phyloP scores from a whole-genome alignment of 2,329 filamentous ascomycete species.

The Davidsoniella australis region DNA sequence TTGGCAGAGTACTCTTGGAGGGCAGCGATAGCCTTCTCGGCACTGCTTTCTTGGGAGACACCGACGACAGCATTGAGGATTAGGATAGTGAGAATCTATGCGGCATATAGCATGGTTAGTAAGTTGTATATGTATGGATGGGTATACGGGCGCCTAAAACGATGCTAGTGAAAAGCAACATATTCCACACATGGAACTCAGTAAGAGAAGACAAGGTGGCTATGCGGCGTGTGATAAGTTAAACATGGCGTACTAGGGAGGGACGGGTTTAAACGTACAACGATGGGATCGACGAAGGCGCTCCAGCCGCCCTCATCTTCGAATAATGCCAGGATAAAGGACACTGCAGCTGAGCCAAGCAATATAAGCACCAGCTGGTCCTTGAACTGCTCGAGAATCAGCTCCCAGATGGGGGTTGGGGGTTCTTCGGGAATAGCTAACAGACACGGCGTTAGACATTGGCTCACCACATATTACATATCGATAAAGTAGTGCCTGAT shows the following conservation, averaged over 20 bases:
- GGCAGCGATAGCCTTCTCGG: constrained; percentile 94
- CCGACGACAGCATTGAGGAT: constrained; percentile 94
- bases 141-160: too few species aligned
- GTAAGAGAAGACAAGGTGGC: not conserved
- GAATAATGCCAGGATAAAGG: constrained; percentile 82
- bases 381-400: constrained; percentile 97
- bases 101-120: too few species aligned
- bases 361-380: constrained; percentile 95
- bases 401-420: constrained; percentile 86
- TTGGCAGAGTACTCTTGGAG: constrained; percentile 98
- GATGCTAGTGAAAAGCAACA: too few species aligned
- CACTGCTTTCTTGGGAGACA: constrained; percentile 95
- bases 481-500: constrained; percentile 5
- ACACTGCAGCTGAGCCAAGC: constrained; percentile 79
- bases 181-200: not conserved
- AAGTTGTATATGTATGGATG: too few species aligned
- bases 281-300: constrained; percentile 87
- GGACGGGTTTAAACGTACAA: constrained; percentile 43
- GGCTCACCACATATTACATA: constrained; percentile 1
- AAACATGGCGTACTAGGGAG: not conserved
- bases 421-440: constrained; percentile 64
- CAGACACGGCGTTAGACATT: too few species aligned
- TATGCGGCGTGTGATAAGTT: not conserved
- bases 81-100: constrained; percentile 83
- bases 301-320: constrained; percentile 91